Evolutionary conservation across 306 rosid genomes (phyloP).

Genomic region (Citrullus amarus): DNA sequence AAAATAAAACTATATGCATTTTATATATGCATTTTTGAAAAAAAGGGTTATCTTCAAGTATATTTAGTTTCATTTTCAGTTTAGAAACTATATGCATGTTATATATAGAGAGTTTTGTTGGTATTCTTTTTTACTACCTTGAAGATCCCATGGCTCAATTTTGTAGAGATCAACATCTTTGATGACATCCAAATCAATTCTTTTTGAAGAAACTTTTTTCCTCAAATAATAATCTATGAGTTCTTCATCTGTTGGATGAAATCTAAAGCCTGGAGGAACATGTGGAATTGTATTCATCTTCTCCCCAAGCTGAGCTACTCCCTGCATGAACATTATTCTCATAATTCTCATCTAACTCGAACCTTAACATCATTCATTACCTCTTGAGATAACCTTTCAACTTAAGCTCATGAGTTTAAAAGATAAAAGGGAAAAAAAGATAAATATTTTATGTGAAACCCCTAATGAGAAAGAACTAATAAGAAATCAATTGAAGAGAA

Average conservation of each 20-base stretch:
- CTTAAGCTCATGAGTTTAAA: not conserved
- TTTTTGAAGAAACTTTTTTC: constrained; percentile 57
- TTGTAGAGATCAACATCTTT: constrained; percentile 80
- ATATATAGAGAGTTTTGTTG: not conserved
- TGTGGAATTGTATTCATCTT: constrained; percentile 54
- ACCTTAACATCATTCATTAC: not conserved
- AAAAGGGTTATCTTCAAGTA: not conserved
- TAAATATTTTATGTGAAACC: not conserved
- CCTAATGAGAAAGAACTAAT: not conserved
- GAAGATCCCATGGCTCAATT: constrained; percentile 98
- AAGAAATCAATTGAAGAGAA: not conserved
- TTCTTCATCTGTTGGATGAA: constrained; percentile 94
- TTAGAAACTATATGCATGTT: not conserved
- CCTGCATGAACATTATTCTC: constrained; percentile 27
- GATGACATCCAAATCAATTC: constrained; percentile 70
- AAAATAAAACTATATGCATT: no score
- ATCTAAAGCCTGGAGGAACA: constrained; percentile 94
- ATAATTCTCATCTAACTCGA: not conserved
- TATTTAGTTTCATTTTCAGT: not conserved
- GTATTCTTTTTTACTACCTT: constrained; percentile 29
- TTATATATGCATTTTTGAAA: no score
- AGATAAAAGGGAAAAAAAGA: not conserved
- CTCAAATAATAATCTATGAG: constrained; percentile 80
- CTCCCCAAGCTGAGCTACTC: not conserved
- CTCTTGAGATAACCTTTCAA: not conserved